Conservation (phyloP, 495 filamentous ascomycete species). For the Polyplosphaeria fusca region DNA sequence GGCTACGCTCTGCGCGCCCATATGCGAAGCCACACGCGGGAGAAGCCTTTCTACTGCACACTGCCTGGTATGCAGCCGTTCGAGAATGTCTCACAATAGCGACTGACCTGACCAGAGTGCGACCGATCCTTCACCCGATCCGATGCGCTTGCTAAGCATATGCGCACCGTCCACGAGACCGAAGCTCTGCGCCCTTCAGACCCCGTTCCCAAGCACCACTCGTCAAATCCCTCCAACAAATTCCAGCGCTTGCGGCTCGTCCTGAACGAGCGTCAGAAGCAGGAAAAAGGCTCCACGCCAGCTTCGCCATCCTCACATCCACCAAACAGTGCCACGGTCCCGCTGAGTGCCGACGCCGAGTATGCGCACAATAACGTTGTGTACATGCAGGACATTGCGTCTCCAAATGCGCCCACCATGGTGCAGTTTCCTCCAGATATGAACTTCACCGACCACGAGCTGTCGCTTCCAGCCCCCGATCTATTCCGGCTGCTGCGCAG, state of each 20-base stretch:
- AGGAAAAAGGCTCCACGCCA: slow-evolving; percentile 24
- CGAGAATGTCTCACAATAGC: not conserved
- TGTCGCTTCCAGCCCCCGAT: slow-evolving; percentile 62
- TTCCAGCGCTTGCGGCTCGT: slow-evolving; percentile 36
- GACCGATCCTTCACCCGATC: slow-evolving; percentile 96
- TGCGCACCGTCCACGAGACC: slow-evolving; percentile 97
- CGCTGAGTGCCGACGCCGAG: slow-evolving; percentile 25
- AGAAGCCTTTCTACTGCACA: slow-evolving; percentile 97
- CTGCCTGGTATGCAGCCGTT: slow-evolving; percentile 68
- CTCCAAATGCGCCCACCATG: slow-evolving; percentile 43
- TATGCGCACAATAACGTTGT: slow-evolving; percentile 42
- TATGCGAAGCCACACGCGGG: slow-evolving; percentile 95
- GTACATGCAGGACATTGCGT: slow-evolving; percentile 38
- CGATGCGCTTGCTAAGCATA: slow-evolving; percentile 95
- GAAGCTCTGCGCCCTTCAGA: slow-evolving; percentile 87
- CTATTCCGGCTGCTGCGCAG: slow-evolving; percentile 71
- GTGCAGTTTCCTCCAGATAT: slow-evolving; percentile 56
- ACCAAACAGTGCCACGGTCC: slow-evolving; percentile 21
- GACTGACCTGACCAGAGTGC: slow-evolving; percentile 64
- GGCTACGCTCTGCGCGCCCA: slow-evolving; percentile 94
- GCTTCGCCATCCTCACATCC: slow-evolving; percentile 29
- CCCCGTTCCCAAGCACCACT: slow-evolving; percentile 75
- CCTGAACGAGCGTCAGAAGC: slow-evolving; percentile 23
- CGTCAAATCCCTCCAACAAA: slow-evolving; percentile 43
- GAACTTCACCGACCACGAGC: slow-evolving; percentile 70